Base-by-base conservation (phyloP, 1,284 basidiomycete species). In the Apiotrichum gamsii region DNA sequence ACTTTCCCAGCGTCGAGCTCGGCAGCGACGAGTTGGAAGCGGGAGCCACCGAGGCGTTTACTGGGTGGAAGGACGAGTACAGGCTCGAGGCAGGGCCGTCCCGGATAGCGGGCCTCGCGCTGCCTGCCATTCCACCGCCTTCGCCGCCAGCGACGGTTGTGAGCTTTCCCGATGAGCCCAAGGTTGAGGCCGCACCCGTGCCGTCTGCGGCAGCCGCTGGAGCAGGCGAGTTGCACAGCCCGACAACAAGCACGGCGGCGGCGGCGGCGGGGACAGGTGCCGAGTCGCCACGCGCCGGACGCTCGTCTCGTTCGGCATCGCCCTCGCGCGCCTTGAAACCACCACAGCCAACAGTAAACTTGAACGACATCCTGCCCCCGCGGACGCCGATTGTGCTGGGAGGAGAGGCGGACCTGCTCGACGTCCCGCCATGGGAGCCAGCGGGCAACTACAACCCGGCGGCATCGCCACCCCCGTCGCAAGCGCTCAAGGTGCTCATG, bases 381-480 rank as follows among this genome's bases (percentile, higher is more conserved):
- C 56, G 44, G 5, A 19, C 24, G 15, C 39, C 43, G 16, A 49
- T 33, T 24, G 30, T 49, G 19, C 24, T 52, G 4, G 45, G 35
- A 11, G 39, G 37, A 8, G 51, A 47, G 18, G n/a, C n/a, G n/a
- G n/a, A n/a, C n/a, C n/a, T n/a, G n/a, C 39, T 56, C n/a, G 50
- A 52, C 20, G 50, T 49, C 1, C 56, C 58, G 2, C 60, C 61
- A 19, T 70, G 68, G 68, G 54, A 64, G 15, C 62, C 67, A 2
- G 18, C 55, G 3, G 57, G 61, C 43, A 70, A 62, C 39, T 70
- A 70, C 50, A 46, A 53, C 18, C 63, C 63, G 0, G 63, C 64
- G 3, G 29, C 37, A 0, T 20, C 35, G 0, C 58, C 65, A 3
- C 41, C 35, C 8, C 49, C 54, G 21, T 34, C 20, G 24, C 50